Evolutionary conservation across 2,329 filamentous ascomycete genomes (phyloP).

Genomic region (Fusarium luffae): DNA sequence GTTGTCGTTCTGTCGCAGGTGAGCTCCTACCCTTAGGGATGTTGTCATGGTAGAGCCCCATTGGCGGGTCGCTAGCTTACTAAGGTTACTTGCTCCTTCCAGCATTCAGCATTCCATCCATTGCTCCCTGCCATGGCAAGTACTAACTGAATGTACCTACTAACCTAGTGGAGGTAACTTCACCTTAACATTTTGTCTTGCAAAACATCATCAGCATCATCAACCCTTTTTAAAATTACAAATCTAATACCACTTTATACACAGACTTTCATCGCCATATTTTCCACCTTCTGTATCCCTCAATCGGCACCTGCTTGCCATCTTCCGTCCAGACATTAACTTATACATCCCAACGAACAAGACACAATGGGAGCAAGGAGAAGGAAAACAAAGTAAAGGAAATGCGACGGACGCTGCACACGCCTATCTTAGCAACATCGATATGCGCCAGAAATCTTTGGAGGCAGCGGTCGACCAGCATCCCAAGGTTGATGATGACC

Average conservation of each 20-base stretch:
- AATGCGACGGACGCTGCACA: neutral
- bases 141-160: neutral
- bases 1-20: conserved; percentile 30
- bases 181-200: neutral
- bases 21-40: conserved; percentile 35
- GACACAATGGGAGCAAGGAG: neutral
- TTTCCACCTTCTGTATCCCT: neutral
- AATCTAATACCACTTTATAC: neutral
- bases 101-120: neutral
- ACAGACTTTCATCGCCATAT: neutral
- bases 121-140: neutral
- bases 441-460: neutral
- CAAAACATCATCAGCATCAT: neutral
- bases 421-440: neutral
- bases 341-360: neutral
- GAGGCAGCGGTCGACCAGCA: neutral
- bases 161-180: neutral
- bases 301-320: neutral
- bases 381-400: neutral
- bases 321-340: neutral
- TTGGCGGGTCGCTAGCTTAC: conserved; percentile 29
- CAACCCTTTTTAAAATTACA: neutral
- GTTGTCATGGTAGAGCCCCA: conserved; percentile 32
- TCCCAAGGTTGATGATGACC: neutral
- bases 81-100: conserved; percentile 22